Evolutionary conservation across 805 yeast species (phyloP).

Genomic region (Dipodascus geniculatus): DNA sequence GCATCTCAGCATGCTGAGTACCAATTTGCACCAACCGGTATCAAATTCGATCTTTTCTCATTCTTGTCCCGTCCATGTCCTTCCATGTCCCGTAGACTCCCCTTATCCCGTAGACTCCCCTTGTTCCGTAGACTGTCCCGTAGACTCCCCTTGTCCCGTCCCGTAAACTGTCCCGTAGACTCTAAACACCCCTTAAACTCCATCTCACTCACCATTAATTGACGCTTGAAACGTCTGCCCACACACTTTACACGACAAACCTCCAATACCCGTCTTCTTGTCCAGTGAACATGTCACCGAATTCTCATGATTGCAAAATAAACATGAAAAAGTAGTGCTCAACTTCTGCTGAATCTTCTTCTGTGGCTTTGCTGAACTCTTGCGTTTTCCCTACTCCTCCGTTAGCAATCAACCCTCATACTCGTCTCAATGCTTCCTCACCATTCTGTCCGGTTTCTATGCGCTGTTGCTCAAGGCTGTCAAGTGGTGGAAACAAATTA

Average conservation of each 20-base stretch:
- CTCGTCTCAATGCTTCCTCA: background rate
- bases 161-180: background rate
- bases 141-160: no score
- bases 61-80: no score
- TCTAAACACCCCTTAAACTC: background rate
- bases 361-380: constrained; percentile 71
- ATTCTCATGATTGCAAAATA: constrained; percentile 92
- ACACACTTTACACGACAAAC: constrained; percentile 80
- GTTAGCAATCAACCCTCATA: background rate
- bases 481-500: no score
- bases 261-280: constrained; percentile 75
- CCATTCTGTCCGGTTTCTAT: no score
- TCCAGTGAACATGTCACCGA: constrained; percentile 83
- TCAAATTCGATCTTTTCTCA: no score
- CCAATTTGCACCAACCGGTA: no score
- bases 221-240: constrained; percentile 89
- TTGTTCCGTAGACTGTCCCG: no score
- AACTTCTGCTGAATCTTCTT: constrained; percentile 67
- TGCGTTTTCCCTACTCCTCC: constrained; percentile 57
- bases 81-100: no score
- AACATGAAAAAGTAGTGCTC: constrained; percentile 76
- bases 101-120: no score
- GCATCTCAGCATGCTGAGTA: no score
- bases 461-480: no score
- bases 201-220: constrained; percentile 39